Evolutionary conservation across 257 asterid species (phyloP).

Genomic region (Nicotiana noctiflora): DNA sequence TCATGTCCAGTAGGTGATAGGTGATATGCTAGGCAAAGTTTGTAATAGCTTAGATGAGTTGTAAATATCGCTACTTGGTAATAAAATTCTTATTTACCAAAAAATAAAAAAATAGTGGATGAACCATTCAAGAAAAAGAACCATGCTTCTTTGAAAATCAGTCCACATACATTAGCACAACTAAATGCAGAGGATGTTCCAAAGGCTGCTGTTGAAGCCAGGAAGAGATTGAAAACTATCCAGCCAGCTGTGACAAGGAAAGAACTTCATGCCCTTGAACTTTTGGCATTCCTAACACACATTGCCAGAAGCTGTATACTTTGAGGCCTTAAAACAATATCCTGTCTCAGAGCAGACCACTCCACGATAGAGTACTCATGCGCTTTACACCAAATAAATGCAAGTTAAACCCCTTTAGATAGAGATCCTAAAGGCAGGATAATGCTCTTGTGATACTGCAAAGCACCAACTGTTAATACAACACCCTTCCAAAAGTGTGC

Average conservation of each 20-base stretch:
- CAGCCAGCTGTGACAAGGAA: slow-evolving; percentile 53
- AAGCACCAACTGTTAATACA: not conserved
- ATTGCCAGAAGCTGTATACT: too few species aligned
- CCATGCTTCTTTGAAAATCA: slow-evolving; percentile 70
- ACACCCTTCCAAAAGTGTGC: not conserved
- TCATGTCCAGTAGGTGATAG: too few species aligned
- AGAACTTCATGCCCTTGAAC: slow-evolving; percentile 24
- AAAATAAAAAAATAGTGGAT: slow-evolving; percentile 24
- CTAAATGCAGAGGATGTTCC: slow-evolving; percentile 78
- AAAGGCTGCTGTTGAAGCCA: slow-evolving; percentile 88
- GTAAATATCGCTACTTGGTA: too few species aligned
- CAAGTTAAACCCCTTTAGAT: not conserved
- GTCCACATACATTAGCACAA: slow-evolving; percentile 86
- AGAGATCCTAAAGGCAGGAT: not conserved
- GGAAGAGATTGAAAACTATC: slow-evolving; percentile 67
- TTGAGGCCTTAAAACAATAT: too few species aligned
- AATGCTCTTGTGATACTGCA: not conserved
- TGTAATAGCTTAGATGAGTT: too few species aligned
- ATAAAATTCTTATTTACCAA: too few species aligned
- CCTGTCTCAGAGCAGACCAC: not conserved
- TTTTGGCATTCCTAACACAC: too few species aligned
- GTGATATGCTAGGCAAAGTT: too few species aligned
- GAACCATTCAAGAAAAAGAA: slow-evolving; percentile 66
- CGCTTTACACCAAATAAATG: not conserved
- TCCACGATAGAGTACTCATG: not conserved